A percentile compares a stretch with the other conserved stretches of the same genome.
phyloP scores from a whole-genome alignment of 2,329 filamentous ascomycete genomes.

The Monosporascus ibericus region DNA sequence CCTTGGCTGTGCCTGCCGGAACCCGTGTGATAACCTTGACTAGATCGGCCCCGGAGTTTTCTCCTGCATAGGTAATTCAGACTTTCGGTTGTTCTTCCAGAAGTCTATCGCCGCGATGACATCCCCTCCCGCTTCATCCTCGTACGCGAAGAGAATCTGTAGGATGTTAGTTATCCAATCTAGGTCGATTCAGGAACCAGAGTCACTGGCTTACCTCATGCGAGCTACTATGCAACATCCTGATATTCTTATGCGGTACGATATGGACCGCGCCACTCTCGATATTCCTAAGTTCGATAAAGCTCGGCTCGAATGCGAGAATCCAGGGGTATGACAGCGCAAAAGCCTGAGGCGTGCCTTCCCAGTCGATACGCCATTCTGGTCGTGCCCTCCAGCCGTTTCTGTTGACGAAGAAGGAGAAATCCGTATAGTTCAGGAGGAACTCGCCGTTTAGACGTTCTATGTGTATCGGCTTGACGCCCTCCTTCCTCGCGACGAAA shows the following conservation, averaged over 20 bases:
- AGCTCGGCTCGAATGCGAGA: constrained; percentile 92
- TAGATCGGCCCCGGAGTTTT: constrained; percentile 10
- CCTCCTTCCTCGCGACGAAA: constrained; percentile 91
- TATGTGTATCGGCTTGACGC: constrained; percentile 91
- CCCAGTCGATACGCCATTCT: constrained; percentile 97
- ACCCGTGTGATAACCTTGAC: constrained; percentile 4
- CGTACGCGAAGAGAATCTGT: constrained; percentile 94
- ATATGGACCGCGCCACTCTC: constrained; percentile 94
- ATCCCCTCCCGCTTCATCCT: constrained; percentile 90
- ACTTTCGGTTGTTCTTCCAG: constrained; percentile 66
- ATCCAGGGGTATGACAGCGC: constrained; percentile 96
- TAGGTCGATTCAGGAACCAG: not conserved
- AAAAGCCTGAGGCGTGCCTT: constrained; percentile 86
- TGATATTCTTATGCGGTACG: constrained; percentile 90
- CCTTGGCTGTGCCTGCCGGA: constrained; percentile 5
- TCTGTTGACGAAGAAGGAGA: constrained; percentile 98
- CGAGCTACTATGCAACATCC: constrained; percentile 95
- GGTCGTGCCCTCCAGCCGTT: constrained; percentile 95
- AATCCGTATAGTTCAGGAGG: constrained; percentile 95
- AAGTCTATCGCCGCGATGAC: constrained; percentile 94
- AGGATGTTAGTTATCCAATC: constrained; percentile 16
- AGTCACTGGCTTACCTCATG: constrained; percentile 68
- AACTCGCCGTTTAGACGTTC: constrained; percentile 97
- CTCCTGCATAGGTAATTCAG: constrained; percentile 27
- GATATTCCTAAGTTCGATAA: constrained; percentile 93